A percentile compares a stretch with the other conserved stretches of the same genome.
Evolutionary conservation across 441 rosid species (phyloP).

Genomic region (Adansonia gregorii): DNA sequence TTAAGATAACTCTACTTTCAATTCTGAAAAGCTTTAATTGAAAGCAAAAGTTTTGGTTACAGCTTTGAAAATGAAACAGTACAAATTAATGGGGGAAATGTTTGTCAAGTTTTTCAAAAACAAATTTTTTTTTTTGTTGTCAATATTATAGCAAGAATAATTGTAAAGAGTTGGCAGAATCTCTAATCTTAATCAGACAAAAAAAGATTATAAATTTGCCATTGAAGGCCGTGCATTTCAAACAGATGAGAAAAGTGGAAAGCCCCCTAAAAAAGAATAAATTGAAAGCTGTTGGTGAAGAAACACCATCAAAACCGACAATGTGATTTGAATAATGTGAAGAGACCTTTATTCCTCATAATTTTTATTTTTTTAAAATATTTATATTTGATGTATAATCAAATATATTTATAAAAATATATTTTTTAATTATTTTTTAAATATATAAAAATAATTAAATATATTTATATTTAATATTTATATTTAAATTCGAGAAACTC

Average conservation of each 20-base stretch:
- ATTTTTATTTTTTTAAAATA: too few species aligned
- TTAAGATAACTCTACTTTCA: conserved; percentile 22
- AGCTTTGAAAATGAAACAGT: background rate
- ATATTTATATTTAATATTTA: too few species aligned
- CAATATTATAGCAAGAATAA: conserved; percentile 9
- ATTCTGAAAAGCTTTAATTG: conserved; percentile 15
- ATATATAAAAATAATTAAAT: too few species aligned
- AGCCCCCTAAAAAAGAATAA: background rate
- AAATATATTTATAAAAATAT: too few species aligned
- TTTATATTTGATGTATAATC: too few species aligned
- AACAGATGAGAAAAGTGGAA: background rate
- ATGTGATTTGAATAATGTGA: background rate
- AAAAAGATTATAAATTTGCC: background rate
- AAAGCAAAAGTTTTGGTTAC: conserved; percentile 6
- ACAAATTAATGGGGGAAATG: background rate
- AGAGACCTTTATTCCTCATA: too few species aligned
- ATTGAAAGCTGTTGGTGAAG: conserved; percentile 29
- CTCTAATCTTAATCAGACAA: conserved; percentile 4
- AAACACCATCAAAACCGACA: conserved; percentile 32
- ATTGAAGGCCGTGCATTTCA: background rate
- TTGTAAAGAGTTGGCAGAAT: background rate
- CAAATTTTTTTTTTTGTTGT: background rate
- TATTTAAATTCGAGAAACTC: too few species aligned
- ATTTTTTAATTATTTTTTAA: too few species aligned
- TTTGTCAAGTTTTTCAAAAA: background rate